Evolutionary conservation across 2,329 filamentous ascomycete species (phyloP), one percentile per base, ranked within the genome.

Genomic region (Coniochaeta prunicola): DNA sequence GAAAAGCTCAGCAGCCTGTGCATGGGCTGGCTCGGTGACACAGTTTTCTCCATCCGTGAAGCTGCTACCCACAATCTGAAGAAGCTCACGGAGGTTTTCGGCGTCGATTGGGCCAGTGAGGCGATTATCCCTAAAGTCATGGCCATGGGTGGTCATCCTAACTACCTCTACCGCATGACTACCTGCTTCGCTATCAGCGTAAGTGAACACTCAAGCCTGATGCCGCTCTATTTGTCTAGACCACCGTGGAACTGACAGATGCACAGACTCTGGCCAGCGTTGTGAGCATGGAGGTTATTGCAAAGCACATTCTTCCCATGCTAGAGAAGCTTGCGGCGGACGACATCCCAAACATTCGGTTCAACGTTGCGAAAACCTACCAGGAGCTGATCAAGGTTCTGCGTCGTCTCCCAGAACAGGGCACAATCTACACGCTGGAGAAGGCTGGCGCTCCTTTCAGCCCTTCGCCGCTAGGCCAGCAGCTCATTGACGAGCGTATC

Each of bases 101-200:
- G 94, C 54, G 92, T 97, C 17, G 92, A 96, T 64, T 99, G 94
- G 94, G 93, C 94, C 48, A 96, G 89, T 73, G 90, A 92, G 72
- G 92, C 92, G 53, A 99, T 99, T 70, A 96, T 99, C 67, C 94
- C 94, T 61, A 97, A 97, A 80, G 94, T 99, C 64, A 94, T 96
- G 83, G 90, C 90, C 38, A 97, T 99, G 94, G 94, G 94, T 61
- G 90, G 91, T 71, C 94, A 99, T 73, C 91, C 93, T 62, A 99
- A 99, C 79, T 99, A 99, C 74, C 88, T 99, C 57, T 99, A 99
- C 83, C 86, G 94, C 73, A 99, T 99, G 94, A 99, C 94, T 10
- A 99, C 94, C n/a, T 97, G 93, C 78, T 99, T 99, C 74, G 94
- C 94, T 62, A 96, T 99, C 65, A 93, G 92, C 67, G 94, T 99